Evolutionary conservation across 139 green algal genomes (phyloP), one percentile per base, ranked within the genome.

Genomic region (Gonium pectorale): DNA sequence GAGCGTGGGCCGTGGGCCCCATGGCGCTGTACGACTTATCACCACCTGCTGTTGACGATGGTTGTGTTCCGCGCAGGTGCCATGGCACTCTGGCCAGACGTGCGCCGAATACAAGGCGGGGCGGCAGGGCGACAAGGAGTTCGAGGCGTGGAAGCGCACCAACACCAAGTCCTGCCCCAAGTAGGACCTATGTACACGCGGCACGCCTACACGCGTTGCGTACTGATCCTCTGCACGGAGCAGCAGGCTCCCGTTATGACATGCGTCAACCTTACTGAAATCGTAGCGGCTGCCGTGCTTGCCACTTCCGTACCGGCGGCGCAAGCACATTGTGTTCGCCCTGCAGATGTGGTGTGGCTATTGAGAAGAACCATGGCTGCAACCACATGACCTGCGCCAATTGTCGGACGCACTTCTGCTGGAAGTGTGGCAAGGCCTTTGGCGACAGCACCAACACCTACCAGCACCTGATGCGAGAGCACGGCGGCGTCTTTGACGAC

Each of bases 331-430:
- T n/a, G n/a, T n/a, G n/a, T n/a, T n/a, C n/a, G n/a, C n/a, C n/a
- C n/a, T 29, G 59, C 59, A 67, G 59, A 29, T 77, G 68, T 43
- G 19, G 68, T 5, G 68, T 29, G 41, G 15, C 31, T 38, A 83
- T 83, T 35, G 56, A 83, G 56, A 72, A 72, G 56, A 73, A 29
- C 56, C 3, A 63, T 24, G 77, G 77, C 35, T 83, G 77, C 77
- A 83, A 73, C 59, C 77, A 83, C 77, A 83, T 83, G 77, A 83
- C 77, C 9, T 83, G 77, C 77, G 40, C 24, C 68, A 41, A n/a
- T 4, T 83, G 77, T 60, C 73, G 56, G 60, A 19, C 27, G 6
- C 44, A 83, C 44, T 83, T 83, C 77, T 83, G 77, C 77, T 83
- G 59, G 56, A 22, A 74, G 60, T 83, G 77, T 60, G 68, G 68